Conservation (phyloP, 768 basidiomycete genomes). For the Russula compacta region DNA sequence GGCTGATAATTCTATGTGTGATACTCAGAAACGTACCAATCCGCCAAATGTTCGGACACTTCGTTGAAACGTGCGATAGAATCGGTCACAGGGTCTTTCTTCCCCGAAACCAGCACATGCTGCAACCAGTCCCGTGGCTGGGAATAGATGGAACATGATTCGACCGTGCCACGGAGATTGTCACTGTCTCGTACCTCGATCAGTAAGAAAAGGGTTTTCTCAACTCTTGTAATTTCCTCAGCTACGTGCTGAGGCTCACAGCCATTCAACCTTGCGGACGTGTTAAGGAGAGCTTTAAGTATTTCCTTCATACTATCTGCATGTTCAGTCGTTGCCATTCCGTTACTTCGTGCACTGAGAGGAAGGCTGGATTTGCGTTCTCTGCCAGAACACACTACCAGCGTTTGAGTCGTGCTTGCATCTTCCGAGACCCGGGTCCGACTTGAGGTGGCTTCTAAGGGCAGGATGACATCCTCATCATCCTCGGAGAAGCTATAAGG, state of each 20-base stretch:
- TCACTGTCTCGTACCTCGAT: conserved; percentile 52
- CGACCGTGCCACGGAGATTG: neutral
- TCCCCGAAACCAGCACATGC: conserved; percentile 62
- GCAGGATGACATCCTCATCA: conserved; percentile 33
- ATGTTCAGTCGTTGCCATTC: conserved; percentile 6
- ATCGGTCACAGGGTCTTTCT: conserved; percentile 54
- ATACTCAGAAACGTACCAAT: conserved; percentile 45
- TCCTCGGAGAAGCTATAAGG: conserved; percentile 45
- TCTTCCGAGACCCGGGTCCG: conserved; percentile 13
- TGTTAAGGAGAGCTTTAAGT: conserved; percentile 50
- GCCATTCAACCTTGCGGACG: conserved; percentile 48
- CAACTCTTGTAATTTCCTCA: conserved; percentile 74
- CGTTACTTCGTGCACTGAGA: conserved; percentile 28
- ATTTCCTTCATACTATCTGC: conserved; percentile 38
- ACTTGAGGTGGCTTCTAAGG: conserved; percentile 22
- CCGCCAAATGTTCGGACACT: conserved; percentile 74
- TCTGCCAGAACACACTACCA: conserved; percentile 28
- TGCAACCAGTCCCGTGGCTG: conserved; percentile 86
- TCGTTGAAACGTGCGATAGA: conserved; percentile 66
- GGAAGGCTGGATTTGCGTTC: conserved; percentile 69
- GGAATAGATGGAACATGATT: conserved; percentile 8
- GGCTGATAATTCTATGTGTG: conserved; percentile 14
- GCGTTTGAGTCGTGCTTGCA: neutral
- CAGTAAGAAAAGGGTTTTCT: conserved; percentile 56
- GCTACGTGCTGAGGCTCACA: conserved; percentile 64